Base-by-base conservation (phyloP, 2,329 filamentous ascomycete genomes). In the Hymenoscyphus scutula region DNA sequence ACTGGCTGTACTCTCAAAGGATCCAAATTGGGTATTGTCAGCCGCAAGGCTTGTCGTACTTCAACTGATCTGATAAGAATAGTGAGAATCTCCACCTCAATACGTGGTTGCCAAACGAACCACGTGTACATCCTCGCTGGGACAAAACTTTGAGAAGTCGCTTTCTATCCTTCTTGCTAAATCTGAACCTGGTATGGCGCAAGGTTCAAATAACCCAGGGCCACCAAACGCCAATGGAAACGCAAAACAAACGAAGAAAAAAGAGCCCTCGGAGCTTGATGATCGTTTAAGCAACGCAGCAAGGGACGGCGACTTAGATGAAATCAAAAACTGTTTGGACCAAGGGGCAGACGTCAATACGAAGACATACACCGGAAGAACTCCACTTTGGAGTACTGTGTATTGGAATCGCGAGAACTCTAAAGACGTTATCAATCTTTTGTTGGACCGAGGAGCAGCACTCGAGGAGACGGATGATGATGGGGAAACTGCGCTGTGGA, bases 311-410 rank as follows among this genome's bases (percentile, higher is more conserved):
- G 55, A 37, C 34, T 27, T 57, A 5, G 23, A 57, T 10, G 55
- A 34, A 19, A 27, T 57, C 11, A n/a, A 11, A 27, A 8, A 15
- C 7, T 57, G 55, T 41, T 34, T 57, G 17, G n/a, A 25, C 6
- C 7, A 27, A 41, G 55, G 55, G 8, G 55, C 55, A 15, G 55
- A 57, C 8, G 15, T 57, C 17, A 57, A 57, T 34, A 45, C 30
- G 4, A 48, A 25, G 7, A 25, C 41, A 8, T 48, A 48, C 41
- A 25, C 19, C 6, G 37, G 55, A 17, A 38, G 30, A 57, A 57
- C 55, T 11, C 55, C 30, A 15, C n/a, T 57, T 13, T 57, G 37
- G 32, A 37, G 11, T 2, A 10, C 32, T 7, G 34, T 57, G 2
- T 57, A 38, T 11, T 41, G 30, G 55, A 23, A 38, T 57, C 7